phyloP scores from a whole-genome alignment of 176 grass and related monocot species.

The Dactylis glomerata region DNA sequence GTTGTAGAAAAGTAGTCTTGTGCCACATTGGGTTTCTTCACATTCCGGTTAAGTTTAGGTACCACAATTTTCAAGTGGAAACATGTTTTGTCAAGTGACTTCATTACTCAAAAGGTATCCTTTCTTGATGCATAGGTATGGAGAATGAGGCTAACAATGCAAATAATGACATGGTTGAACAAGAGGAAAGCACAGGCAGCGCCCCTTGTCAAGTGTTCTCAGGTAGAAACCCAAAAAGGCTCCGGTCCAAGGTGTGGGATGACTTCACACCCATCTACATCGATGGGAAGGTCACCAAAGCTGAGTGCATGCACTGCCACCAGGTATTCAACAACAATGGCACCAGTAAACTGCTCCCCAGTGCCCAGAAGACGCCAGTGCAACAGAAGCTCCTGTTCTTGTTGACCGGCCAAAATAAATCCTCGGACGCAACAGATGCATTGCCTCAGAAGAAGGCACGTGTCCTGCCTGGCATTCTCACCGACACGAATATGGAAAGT shows the following conservation, averaged over 20 bases:
- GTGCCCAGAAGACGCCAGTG: neutral
- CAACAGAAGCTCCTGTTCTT: constrained; percentile 30
- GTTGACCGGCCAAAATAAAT: constrained; percentile 7
- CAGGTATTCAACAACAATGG: constrained; percentile 6
- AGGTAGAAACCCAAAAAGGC: neutral
- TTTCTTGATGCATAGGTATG: constrained; percentile 4
- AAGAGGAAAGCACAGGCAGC: constrained; percentile 21
- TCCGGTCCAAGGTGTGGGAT: constrained; percentile 30
- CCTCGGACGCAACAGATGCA: neutral
- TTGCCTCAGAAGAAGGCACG: neutral
- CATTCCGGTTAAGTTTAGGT: too few species aligned
- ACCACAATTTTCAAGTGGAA: neutral
- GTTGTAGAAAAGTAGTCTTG: neutral
- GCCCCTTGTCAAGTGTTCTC: neutral
- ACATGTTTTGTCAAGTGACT: neutral
- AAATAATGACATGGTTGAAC: neutral
- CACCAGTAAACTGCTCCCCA: constrained; percentile 7
- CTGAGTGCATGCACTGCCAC: constrained; percentile 33
- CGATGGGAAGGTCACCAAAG: neutral
- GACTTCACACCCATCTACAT: constrained; percentile 33
- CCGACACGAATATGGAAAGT: neutral
- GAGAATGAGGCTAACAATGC: neutral
- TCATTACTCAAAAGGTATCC: neutral
- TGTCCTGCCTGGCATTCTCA: neutral
- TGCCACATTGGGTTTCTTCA: neutral